Percentiles rank a stretch among this genome's conserved stretches.
Evolutionary conservation across 352 stramenopile species (phyloP).

Genomic region (Peronospora belbahrii): DNA sequence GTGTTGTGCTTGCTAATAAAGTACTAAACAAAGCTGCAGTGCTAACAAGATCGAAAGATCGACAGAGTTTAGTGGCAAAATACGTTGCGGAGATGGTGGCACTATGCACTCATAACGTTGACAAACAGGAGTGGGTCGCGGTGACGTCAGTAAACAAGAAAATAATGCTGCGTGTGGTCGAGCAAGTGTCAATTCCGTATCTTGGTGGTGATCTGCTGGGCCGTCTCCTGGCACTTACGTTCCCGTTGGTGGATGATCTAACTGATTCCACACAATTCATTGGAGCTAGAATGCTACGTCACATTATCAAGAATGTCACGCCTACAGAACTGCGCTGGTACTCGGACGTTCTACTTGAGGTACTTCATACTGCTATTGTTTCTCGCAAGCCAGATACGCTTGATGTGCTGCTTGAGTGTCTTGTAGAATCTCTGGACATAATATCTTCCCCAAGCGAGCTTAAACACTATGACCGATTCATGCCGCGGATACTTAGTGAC

Average conservation of each 20-base stretch:
- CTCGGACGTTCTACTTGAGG: slow-evolving; percentile 62
- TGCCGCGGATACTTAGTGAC: slow-evolving; percentile 52
- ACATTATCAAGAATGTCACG: slow-evolving; percentile 57
- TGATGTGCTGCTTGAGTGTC: slow-evolving; percentile 46
- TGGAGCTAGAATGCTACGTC: slow-evolving; percentile 48
- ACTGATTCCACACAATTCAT: slow-evolving; percentile 51
- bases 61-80: slow-evolving; percentile 16
- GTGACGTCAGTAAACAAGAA: slow-evolving; percentile 40
- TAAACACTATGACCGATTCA: slow-evolving; percentile 63
- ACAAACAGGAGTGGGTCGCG: slow-evolving; percentile 62
- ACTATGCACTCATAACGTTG: slow-evolving; percentile 41
- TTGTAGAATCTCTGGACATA: slow-evolving; percentile 52
- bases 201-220: slow-evolving; percentile 65
- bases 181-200: slow-evolving; percentile 49
- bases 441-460: slow-evolving; percentile 45
- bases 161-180: slow-evolving; percentile 44
- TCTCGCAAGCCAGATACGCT: slow-evolving; percentile 48
- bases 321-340: slow-evolving; percentile 78
- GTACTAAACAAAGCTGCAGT: slow-evolving; percentile 18
- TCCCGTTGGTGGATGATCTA: slow-evolving; percentile 73
- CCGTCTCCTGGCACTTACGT: slow-evolving; percentile 63
- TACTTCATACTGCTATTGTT: slow-evolving; percentile 59
- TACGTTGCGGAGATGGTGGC: slow-evolving; percentile 35
- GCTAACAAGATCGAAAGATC: slow-evolving; percentile 5
- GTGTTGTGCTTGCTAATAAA: slow-evolving; percentile 13